These are phyloP conservation scores for Casuarina cunninghamiana DNA, from an alignment of 306 rosid species.

Conservation along the genomic window DNA sequence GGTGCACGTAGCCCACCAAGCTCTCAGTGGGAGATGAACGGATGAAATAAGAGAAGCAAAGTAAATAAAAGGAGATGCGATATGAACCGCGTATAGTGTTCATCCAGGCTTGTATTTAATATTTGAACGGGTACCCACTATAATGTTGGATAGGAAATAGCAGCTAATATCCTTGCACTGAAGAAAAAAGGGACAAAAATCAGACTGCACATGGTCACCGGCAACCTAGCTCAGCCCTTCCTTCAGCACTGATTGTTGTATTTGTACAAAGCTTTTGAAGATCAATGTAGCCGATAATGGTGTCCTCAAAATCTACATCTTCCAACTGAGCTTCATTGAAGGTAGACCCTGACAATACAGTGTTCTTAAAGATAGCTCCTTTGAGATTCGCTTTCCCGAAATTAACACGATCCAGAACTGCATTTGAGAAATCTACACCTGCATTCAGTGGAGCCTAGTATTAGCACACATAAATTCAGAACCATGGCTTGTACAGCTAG, in stretches of 20 bases:
- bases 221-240: constrained; percentile 81
- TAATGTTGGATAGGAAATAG: constrained; percentile 16
- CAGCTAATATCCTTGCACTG: constrained; percentile 6
- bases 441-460: constrained; percentile 23
- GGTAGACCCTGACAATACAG: constrained; percentile 86
- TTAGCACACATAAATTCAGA: constrained; percentile 3
- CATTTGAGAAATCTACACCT: constrained; percentile 91
- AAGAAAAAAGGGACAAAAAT: constrained; percentile 1
- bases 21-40: neutral
- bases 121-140: constrained; percentile 23
- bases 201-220: constrained; percentile 38
- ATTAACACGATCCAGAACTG: constrained; percentile 86
- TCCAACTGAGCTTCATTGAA: constrained; percentile 73
- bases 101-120: neutral
- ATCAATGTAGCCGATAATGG: constrained; percentile 90
- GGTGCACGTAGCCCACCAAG: neutral
- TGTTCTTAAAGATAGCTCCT: constrained; percentile 81
- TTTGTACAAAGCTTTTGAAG: constrained; percentile 88
- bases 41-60: neutral
- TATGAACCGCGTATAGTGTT: neutral
- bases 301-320: constrained; percentile 80
- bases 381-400: constrained; percentile 84
- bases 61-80: neutral
- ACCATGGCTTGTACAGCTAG: too few relatives aligned
- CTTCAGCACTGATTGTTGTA: constrained; percentile 50